Evolutionary conservation across 495 filamentous ascomycete species (phyloP).

Genomic region (Penicillium alfredii): DNA sequence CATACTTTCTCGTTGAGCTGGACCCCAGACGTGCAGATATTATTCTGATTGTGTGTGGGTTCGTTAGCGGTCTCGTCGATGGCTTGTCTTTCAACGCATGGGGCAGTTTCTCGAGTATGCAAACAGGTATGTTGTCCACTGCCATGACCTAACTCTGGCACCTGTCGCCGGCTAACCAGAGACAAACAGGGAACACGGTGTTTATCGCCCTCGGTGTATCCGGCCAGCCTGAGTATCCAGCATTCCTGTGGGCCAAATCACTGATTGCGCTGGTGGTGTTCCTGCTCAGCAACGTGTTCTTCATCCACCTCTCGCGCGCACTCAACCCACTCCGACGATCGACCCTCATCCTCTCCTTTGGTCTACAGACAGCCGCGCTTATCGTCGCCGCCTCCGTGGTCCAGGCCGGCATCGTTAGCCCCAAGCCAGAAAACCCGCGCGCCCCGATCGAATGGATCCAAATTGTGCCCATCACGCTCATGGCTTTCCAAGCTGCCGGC

Average conservation of each 20-base stretch:
- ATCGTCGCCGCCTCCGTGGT: slow-evolving; percentile 49
- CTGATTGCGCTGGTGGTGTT: slow-evolving; percentile 32
- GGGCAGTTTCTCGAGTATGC: slow-evolving; percentile 54
- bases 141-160: neutral
- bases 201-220: slow-evolving; percentile 36
- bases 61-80: slow-evolving; percentile 35
- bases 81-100: slow-evolving; percentile 43
- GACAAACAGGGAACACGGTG: slow-evolving; percentile 32
- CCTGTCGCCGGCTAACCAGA: neutral
- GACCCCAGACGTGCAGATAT: slow-evolving; percentile 27
- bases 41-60: slow-evolving; percentile 32
- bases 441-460: slow-evolving; percentile 35
- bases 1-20: slow-evolving; percentile 12
- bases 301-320: slow-evolving; percentile 27
- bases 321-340: slow-evolving; percentile 37
- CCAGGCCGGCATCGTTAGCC: slow-evolving; percentile 34
- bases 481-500: slow-evolving; percentile 64
- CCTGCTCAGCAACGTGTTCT: slow-evolving; percentile 30
- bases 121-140: slow-evolving; percentile 38
- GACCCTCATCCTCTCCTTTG: slow-evolving; percentile 50
- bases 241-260: slow-evolving; percentile 38
- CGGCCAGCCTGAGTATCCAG: slow-evolving; percentile 31
- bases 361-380: slow-evolving; percentile 48
- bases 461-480: slow-evolving; percentile 45
- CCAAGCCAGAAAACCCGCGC: slow-evolving; percentile 29